Evolutionary conservation across 805 yeast species (phyloP), one percentile per base, ranked within the genome.

Genomic region (Metschnikowia continentalis): DNA sequence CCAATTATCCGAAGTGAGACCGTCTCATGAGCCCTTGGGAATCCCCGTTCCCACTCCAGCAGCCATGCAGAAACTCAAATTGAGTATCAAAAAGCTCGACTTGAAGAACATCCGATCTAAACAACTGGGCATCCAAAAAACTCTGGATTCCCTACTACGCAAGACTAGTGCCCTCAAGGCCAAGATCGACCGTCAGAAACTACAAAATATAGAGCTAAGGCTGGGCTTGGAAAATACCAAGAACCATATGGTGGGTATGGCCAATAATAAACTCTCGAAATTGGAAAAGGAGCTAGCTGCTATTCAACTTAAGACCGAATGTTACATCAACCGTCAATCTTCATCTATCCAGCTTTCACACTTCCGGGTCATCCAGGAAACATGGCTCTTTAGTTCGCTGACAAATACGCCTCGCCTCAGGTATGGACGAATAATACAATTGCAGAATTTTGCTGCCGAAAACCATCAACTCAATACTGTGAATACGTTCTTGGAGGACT

Each of bases 41-140:
- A 35, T 45, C 6, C 53, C 49, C 11, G 42, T 26, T 10, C 54
- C 56, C 13, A 43, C 48, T 2, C n/a, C 22, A 6, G 40, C 32
- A 3, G 48, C 57, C 2, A 59, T 70, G 3, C 60, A 63, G 17
- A 48, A 57, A 14, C 52, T 73, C 8, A 59, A 71, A 2, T 50
- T 67, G 5, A 73, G 69, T 45, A 58, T 73, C 39, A 61, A 64
- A 33, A 71, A 66, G 51, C 57, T 70, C 14, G 64, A 65, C 36
- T 30, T 58, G 4, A n/a, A 55, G 33, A 61, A 60, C 32, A 57
- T 45, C 30, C 40, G 19, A 53, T 23, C 49, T 22, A 47, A 48
- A 44, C 11, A 44, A 32, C 20, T 49, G 40, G 48, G 61, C 39
- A 42, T 61, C n/a, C 41, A 56, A 42, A 46, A 55, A 47, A 26